Evolutionary conservation across 2,329 filamentous ascomycete species (phyloP).

Genomic region (Botrytis cinerea): DNA sequence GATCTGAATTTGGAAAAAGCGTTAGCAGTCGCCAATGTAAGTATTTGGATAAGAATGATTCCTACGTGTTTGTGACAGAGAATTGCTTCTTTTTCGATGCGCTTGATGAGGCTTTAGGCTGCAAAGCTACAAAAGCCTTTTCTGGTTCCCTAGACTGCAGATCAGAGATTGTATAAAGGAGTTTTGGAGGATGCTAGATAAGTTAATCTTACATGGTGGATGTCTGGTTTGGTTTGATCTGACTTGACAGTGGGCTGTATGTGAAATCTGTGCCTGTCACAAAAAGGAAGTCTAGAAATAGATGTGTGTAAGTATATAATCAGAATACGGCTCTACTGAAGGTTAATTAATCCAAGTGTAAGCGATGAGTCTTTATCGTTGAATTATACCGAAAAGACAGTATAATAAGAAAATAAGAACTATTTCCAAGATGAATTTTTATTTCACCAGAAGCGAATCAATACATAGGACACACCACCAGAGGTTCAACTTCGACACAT

Average conservation of each 20-base stretch:
- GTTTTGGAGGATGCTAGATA: not conserved
- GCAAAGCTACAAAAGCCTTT: too few species aligned
- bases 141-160: not conserved
- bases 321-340: not conserved
- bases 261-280: too few species aligned
- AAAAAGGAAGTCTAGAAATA: not conserved
- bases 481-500: not conserved
- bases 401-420: not conserved
- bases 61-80: not conserved
- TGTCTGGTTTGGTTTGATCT: not conserved
- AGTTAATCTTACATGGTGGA: not conserved
- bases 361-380: not conserved
- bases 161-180: fast-evolving
- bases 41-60: too few species aligned
- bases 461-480: not conserved
- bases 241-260: not conserved
- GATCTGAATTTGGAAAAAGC: not conserved
- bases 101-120: not conserved
- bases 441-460: not conserved
- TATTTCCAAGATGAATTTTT: not conserved
- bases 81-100: not conserved
- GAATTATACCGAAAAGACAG: not conserved
- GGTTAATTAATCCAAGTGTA: not conserved
- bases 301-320: not conserved
- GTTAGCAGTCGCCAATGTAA: not conserved